phyloP scores from a whole-genome alignment of 2,329 filamentous ascomycete species.

The Microcyclosporella mali region DNA sequence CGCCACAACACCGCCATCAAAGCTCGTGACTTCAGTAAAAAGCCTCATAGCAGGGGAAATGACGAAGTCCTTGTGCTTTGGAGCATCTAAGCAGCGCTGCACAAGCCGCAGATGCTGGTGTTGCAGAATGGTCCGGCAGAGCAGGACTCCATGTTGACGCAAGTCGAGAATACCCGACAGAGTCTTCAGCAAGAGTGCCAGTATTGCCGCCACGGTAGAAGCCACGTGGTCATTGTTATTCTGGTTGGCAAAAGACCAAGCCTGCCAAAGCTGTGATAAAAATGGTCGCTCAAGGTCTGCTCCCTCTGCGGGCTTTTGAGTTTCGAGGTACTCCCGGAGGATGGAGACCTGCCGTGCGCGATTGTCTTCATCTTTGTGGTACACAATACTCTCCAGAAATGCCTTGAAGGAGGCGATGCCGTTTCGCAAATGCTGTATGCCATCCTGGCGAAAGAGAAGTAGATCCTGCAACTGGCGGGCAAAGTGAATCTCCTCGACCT shows the following conservation, averaged over 20 bases:
- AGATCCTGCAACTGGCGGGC: slow-evolving; percentile 62
- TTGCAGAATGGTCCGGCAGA: slow-evolving; percentile 77
- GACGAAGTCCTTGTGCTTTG: slow-evolving; percentile 77
- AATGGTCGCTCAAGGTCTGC: slow-evolving; percentile 57
- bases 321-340: slow-evolving; percentile 62
- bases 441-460: slow-evolving; percentile 64
- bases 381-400: slow-evolving; percentile 59
- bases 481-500: slow-evolving; percentile 57
- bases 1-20: slow-evolving; percentile 79
- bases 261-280: slow-evolving; percentile 75
- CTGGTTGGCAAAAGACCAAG: slow-evolving; percentile 77
- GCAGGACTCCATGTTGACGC: slow-evolving; percentile 64
- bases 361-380: slow-evolving; percentile 49
- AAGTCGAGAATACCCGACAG: slow-evolving; percentile 70
- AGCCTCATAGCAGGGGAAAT: slow-evolving; percentile 84
- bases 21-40: slow-evolving; percentile 74
- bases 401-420: slow-evolving; percentile 64
- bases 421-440: slow-evolving; percentile 57
- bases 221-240: slow-evolving; percentile 74
- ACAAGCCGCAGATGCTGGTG: slow-evolving; percentile 75
- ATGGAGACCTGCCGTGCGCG: slow-evolving; percentile 51
- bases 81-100: slow-evolving; percentile 69
- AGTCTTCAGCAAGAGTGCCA: slow-evolving; percentile 74
- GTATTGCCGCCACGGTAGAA: slow-evolving; percentile 70
- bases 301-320: slow-evolving; percentile 45